These are phyloP conservation scores for Thuja plicata DNA, from an alignment of 83 land plant species.

Conservation along the genomic window DNA sequence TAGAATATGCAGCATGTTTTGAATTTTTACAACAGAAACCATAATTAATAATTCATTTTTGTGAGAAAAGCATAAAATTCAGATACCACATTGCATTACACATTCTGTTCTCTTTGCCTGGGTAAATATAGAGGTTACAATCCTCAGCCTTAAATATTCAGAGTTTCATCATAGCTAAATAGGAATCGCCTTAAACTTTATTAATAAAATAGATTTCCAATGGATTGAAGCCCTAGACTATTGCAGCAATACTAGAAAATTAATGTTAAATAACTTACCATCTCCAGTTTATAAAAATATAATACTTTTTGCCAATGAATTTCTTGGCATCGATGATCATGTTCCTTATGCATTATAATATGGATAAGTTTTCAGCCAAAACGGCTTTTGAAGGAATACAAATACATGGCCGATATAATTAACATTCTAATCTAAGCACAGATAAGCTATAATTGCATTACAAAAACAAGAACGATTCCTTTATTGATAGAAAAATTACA, in stretches of 20 bases:
- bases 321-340: not conserved
- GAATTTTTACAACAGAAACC: not conserved
- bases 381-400: not conserved
- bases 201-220: not conserved
- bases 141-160: not conserved
- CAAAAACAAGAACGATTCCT: not conserved
- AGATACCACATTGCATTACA: not conserved
- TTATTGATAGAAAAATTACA: not conserved
- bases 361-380: not conserved
- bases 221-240: not conserved
- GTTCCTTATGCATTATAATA: not conserved
- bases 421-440: not conserved
- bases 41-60: not conserved
- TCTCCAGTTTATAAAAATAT: not conserved
- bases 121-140: not conserved
- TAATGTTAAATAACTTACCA: not conserved
- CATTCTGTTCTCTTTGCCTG: not conserved
- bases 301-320: not conserved
- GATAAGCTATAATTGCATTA: not conserved
- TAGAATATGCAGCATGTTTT: too few species aligned
- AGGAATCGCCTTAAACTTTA: not conserved
- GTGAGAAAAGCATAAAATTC: not conserved
- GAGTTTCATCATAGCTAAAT: not conserved
- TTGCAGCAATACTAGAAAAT: not conserved
- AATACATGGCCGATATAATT: not conserved